Evolutionary conservation across 2,329 filamentous ascomycete genomes (phyloP).

Genomic region (Hymenoscyphus infarciens): DNA sequence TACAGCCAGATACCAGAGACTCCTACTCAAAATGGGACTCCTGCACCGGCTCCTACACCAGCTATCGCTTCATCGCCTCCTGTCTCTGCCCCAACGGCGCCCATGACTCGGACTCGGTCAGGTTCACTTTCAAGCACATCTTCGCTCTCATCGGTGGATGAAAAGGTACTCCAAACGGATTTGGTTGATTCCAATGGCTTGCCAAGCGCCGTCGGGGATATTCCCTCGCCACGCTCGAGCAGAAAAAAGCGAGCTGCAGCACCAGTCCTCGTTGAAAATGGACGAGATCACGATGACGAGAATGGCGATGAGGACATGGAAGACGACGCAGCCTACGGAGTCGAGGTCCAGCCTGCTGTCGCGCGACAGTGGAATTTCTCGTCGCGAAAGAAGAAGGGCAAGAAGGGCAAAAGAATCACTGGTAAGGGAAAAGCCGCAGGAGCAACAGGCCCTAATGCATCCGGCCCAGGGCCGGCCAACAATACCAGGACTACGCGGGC

Average conservation of each 20-base stretch:
- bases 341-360: background rate
- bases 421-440: background rate
- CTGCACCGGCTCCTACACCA: background rate
- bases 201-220: conserved; percentile 1
- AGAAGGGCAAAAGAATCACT: background rate
- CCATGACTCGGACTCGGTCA: conserved; percentile 18
- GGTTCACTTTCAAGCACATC: conserved; percentile 36
- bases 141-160: conserved; percentile 38
- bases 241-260: background rate
- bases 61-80: background rate
- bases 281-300: background rate
- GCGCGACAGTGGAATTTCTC: background rate
- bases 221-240: background rate
- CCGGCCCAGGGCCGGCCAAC: background rate
- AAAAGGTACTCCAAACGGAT: conserved; percentile 24
- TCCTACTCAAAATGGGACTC: background rate
- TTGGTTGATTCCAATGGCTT: background rate
- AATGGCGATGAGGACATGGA: conserved; percentile 1
- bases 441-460: background rate
- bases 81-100: background rate
- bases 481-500: conserved; percentile 7
- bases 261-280: background rate
- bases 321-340: background rate
- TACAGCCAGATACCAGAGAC: background rate
- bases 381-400: background rate